phyloP scores from a whole-genome alignment of 352 stramenopile species.

The Phytophthora melonis region DNA sequence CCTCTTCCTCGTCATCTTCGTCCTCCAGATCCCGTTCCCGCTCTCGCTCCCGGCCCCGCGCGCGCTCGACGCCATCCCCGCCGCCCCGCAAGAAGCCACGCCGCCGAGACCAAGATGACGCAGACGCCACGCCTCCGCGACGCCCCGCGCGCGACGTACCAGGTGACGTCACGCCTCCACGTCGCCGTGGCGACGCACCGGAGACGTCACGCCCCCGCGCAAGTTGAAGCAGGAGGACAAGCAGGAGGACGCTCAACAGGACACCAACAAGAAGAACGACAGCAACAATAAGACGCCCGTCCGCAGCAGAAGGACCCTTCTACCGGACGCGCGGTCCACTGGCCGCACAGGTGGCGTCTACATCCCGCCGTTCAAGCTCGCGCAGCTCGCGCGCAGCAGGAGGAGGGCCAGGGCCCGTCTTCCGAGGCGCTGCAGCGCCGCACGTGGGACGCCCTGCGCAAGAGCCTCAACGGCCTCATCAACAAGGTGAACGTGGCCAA shows the following conservation, averaged over 20 bases:
- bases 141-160: constrained; percentile 17
- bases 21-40: constrained; percentile 1
- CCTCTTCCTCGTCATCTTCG: constrained; percentile 29
- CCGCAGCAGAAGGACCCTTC: constrained; percentile 16
- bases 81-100: constrained; percentile 47
- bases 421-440: constrained; percentile 91
- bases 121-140: constrained; percentile 5
- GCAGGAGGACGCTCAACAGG: constrained; percentile 20
- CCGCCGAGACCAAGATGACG: background rate
- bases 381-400: constrained; percentile 70
- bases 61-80: constrained; percentile 20
- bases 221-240: constrained; percentile 14
- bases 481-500: constrained; percentile 97
- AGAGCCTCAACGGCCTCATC: constrained; percentile 98
- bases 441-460: constrained; percentile 96
- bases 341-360: constrained; percentile 92
- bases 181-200: background rate
- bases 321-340: constrained; percentile 43
- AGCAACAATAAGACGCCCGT: constrained; percentile 21
- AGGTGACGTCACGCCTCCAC: constrained; percentile 9
- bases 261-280: background rate
- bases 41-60: background rate
- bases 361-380: constrained; percentile 93
- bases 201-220: constrained; percentile 29
- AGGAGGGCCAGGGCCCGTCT: constrained; percentile 36